Evolutionary conservation across 2,329 filamentous ascomycete species (phyloP).

Genomic region (Ophiostoma montium): DNA sequence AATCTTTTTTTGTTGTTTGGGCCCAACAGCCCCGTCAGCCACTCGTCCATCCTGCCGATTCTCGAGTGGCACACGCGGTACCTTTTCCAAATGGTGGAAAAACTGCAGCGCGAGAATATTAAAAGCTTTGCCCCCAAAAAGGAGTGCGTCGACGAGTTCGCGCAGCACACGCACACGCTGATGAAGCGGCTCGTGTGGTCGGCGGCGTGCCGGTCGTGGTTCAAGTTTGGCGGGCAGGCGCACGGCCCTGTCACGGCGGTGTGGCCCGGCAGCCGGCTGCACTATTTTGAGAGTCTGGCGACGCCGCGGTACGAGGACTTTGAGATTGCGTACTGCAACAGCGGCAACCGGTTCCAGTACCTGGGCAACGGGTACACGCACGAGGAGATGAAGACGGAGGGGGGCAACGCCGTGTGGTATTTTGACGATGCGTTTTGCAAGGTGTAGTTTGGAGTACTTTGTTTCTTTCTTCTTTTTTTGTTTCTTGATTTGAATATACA

Average conservation of each 20-base stretch:
- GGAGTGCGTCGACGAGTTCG: conserved; percentile 13
- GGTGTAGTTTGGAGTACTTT: neutral
- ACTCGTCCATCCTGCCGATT: conserved; percentile 13
- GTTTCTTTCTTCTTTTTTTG: no score
- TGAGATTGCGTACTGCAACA: conserved; percentile 22
- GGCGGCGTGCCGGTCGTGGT: conserved; percentile 17
- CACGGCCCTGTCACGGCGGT: conserved; percentile 25
- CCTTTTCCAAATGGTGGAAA: conserved; percentile 16
- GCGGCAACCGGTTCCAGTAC: conserved; percentile 23
- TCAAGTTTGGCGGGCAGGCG: conserved; percentile 23
- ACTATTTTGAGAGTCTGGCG: conserved; percentile 26
- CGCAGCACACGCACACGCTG: conserved; percentile 18
- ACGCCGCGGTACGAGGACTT: conserved; percentile 31
- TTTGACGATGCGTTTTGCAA: conserved; percentile 1
- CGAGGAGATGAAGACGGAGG: neutral
- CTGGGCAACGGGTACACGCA: conserved; percentile 24
- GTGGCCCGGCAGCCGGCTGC: conserved; percentile 30
- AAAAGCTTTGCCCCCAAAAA: conserved; percentile 7
- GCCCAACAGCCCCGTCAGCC: conserved; percentile 12
- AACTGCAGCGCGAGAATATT: conserved; percentile 20
- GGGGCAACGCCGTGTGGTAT: neutral
- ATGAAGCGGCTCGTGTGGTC: conserved; percentile 19
- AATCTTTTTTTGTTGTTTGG: conserved; percentile 14
- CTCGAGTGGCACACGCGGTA: conserved; percentile 18
- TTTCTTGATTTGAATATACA: no score